Evolutionary conservation across 2,329 filamentous ascomycete genomes (phyloP).

Genomic region (Metarhizium brunneum): DNA sequence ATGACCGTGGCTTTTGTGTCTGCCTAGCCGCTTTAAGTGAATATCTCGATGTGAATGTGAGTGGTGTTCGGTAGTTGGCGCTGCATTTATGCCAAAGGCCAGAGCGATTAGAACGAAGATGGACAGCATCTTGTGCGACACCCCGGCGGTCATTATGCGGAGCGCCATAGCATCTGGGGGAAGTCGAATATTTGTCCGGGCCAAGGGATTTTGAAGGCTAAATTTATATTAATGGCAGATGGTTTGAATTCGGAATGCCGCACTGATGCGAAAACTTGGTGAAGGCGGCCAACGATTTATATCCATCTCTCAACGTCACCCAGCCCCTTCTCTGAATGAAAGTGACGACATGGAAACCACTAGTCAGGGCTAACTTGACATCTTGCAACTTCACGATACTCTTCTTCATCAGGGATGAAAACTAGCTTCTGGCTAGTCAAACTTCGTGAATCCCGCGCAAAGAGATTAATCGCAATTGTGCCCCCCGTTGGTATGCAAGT

Average conservation of each 20-base stretch:
- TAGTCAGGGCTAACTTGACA: background rate
- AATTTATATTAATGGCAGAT: too few species aligned
- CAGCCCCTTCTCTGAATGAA: background rate
- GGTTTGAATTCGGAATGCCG: too few species aligned
- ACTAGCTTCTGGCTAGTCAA: background rate
- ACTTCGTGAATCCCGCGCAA: background rate
- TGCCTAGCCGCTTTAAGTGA: constrained; percentile 2
- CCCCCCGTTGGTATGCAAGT: constrained; percentile 5
- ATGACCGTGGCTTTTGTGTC: background rate
- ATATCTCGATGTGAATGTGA: constrained; percentile 2
- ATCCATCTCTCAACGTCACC: background rate
- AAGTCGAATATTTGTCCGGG: background rate
- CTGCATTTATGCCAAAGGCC: constrained; percentile 4
- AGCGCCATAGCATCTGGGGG: background rate
- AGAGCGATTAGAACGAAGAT: constrained; percentile 3
- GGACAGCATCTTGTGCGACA: constrained; percentile 2
- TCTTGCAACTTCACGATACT: background rate
- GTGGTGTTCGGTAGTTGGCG: background rate
- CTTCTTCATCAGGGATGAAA: background rate
- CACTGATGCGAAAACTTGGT: background rate
- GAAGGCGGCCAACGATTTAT: background rate
- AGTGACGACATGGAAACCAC: constrained; percentile 1
- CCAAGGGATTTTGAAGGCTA: background rate
- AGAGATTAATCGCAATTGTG: background rate
- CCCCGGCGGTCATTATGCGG: background rate